These are phyloP conservation scores for Nematocida sp. DNA, from an alignment of 371 early-diverging fungal genomes.

Conservation along the genomic window DNA sequence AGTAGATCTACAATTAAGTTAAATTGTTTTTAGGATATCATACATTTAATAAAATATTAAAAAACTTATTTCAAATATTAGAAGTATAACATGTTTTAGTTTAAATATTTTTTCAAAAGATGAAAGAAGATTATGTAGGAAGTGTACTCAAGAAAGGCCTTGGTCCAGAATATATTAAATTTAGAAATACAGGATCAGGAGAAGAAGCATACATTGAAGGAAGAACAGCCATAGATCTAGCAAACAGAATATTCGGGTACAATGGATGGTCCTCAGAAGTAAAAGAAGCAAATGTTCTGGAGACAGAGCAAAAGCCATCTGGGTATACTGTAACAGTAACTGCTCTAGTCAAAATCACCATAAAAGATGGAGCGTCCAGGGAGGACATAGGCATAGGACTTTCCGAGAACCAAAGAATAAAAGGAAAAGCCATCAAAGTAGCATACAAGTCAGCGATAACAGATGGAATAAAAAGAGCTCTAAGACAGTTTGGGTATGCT, in stretches of 20 bases:
- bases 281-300: constrained; percentile 73
- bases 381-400: constrained; percentile 85
- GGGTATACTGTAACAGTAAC: constrained; percentile 73
- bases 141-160: constrained; percentile 67
- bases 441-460: constrained; percentile 91
- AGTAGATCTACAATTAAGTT: not conserved
- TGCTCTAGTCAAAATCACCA: constrained; percentile 76
- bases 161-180: constrained; percentile 71
- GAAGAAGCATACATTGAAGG: constrained; percentile 82
- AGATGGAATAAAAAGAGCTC: constrained; percentile 83
- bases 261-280: constrained; percentile 87
- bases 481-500: constrained; percentile 83
- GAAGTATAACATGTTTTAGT: too few species aligned
- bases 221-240: constrained; percentile 76
- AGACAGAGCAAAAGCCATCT: constrained; percentile 68
- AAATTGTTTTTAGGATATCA: not conserved
- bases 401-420: constrained; percentile 75
- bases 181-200: constrained; percentile 61
- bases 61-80: too few species aligned
- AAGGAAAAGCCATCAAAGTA: constrained; percentile 79
- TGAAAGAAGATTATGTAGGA: too few species aligned
- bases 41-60: too few species aligned
- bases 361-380: constrained; percentile 82
- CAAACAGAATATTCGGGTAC: constrained; percentile 92
- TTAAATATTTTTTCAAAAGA: too few species aligned